Evolutionary conservation across 2,329 filamentous ascomycete species (phyloP).

Genomic region (Colletotrichum simmondsii): DNA sequence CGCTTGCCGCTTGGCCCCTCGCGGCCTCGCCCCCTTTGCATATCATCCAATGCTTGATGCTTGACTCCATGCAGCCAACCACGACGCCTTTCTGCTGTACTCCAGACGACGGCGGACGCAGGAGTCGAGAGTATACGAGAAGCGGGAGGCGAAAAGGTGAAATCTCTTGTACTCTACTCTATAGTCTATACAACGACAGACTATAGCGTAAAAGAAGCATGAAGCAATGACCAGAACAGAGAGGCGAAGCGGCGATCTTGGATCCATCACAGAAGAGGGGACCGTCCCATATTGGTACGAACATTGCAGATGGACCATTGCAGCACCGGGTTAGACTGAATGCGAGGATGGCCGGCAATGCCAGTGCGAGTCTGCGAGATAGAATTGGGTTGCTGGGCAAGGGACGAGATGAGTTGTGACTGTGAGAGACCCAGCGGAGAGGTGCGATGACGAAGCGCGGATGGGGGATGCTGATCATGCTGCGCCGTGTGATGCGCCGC

Average conservation of each 20-base stretch:
- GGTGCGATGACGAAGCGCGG: too few species aligned
- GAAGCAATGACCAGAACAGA: neutral
- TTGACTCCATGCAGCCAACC: neutral
- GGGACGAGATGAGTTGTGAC: neutral
- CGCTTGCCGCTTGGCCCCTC: conserved; percentile 19
- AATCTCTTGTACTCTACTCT: too few species aligned
- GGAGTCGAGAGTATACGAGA: neutral
- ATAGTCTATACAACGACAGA: too few species aligned
- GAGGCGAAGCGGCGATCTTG: neutral
- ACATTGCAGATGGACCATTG: conserved; percentile 10
- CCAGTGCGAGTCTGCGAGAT: conserved; percentile 9
- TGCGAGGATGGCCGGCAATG: conserved; percentile 4
- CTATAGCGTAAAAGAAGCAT: neutral
- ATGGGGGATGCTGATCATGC: too few species aligned
- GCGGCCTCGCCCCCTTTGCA: neutral
- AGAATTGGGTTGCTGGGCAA: neutral
- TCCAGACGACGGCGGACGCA: conserved; percentile 23
- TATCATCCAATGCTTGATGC: neutral
- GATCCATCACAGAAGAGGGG: neutral
- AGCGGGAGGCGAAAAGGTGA: neutral
- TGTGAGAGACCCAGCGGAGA: too few species aligned
- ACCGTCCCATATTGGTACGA: neutral
- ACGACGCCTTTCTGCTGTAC: neutral
- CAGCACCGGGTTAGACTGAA: neutral
- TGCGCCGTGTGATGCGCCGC: neutral